Conservation (phyloP, 1,284 basidiomycete genomes). For the Puccinia novopanici region DNA sequence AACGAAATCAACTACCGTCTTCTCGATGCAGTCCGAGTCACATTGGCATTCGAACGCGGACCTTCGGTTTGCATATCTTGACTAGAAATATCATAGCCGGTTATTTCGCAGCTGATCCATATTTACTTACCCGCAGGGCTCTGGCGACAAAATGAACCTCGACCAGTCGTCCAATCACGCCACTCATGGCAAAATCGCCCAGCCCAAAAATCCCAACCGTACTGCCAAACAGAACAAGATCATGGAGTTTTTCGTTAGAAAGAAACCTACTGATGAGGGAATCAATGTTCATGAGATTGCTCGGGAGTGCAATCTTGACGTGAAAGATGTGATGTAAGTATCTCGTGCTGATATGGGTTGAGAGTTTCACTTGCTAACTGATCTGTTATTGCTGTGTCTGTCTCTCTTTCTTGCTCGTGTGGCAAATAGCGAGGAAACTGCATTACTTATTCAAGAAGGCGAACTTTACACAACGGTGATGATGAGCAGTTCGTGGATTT, state of each 20-base stretch:
- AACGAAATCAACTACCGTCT: conserved; percentile 83
- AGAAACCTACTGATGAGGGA: conserved; percentile 52
- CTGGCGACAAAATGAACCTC: neutral
- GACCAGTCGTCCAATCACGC: conserved; percentile 3
- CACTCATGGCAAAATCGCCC: conserved; percentile 49
- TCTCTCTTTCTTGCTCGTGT: neutral
- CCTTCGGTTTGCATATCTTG: conserved; percentile 59
- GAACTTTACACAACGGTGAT: conserved; percentile 66
- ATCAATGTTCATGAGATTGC: conserved; percentile 53
- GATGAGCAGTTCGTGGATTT: conserved; percentile 37
- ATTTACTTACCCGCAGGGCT: neutral
- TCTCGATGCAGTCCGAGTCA: conserved; percentile 66
- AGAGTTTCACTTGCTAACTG: neutral
- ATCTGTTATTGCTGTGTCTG: neutral
- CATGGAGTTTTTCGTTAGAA: conserved; percentile 58
- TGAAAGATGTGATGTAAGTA: conserved; percentile 3
- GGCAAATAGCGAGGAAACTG: conserved; percentile 66
- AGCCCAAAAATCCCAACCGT: conserved; percentile 64
- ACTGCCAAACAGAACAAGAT: conserved; percentile 69
- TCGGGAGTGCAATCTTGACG: conserved; percentile 58
- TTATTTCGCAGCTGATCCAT: conserved; percentile 16
- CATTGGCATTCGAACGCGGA: conserved; percentile 61
- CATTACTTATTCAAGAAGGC: conserved; percentile 70
- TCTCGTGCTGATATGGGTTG: neutral
- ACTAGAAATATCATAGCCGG: conserved; percentile 23